Evolutionary conservation across 2,329 filamentous ascomycete species (phyloP).

Genomic region (Neonectria faginata): DNA sequence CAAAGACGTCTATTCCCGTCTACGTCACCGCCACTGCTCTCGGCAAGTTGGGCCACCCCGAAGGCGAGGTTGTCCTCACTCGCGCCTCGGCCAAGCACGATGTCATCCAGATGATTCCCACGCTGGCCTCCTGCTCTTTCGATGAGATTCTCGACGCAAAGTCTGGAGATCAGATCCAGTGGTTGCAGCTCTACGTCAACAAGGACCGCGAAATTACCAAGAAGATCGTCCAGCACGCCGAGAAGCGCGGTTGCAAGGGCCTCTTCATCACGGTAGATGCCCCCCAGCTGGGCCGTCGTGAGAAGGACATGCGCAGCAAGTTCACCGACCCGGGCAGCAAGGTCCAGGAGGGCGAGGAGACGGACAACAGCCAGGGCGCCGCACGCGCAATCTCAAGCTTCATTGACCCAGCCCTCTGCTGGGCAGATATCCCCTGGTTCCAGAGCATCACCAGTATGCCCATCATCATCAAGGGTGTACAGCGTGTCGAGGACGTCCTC

Average conservation of each 20-base stretch:
- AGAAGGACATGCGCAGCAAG: slow-evolving; percentile 98
- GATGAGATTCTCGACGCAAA: slow-evolving; percentile 95
- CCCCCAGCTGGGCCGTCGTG: slow-evolving; percentile 90
- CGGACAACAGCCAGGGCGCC: slow-evolving; percentile 91
- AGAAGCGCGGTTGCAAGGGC: slow-evolving; percentile 90
- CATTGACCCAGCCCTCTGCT: slow-evolving; percentile 93
- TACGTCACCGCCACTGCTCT: slow-evolving; percentile 97
- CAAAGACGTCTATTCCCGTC: slow-evolving; percentile 86
- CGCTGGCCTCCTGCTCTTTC: slow-evolving; percentile 94
- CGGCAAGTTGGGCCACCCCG: slow-evolving; percentile 92
- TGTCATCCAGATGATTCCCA: slow-evolving; percentile 98
- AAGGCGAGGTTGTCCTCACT: slow-evolving; percentile 93
- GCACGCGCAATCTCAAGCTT: slow-evolving; percentile 95
- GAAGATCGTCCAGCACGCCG: slow-evolving; percentile 90
- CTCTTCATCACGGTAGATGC: slow-evolving; percentile 99
- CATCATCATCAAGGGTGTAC: slow-evolving; percentile 95
- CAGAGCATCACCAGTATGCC: slow-evolving; percentile 90
- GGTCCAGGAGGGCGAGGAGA: slow-evolving; percentile 80
- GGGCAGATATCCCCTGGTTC: slow-evolving; percentile 97
- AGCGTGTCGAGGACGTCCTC: slow-evolving; percentile 94
- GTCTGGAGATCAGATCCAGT: slow-evolving; percentile 85
- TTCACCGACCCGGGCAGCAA: slow-evolving; percentile 85
- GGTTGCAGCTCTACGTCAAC: slow-evolving; percentile 98
- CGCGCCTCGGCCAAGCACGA: slow-evolving; percentile 85
- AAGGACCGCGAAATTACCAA: slow-evolving; percentile 92